Base-by-base conservation (phyloP, 31 red algal genomes). In the Asparagopsis taxiformis region DNA sequence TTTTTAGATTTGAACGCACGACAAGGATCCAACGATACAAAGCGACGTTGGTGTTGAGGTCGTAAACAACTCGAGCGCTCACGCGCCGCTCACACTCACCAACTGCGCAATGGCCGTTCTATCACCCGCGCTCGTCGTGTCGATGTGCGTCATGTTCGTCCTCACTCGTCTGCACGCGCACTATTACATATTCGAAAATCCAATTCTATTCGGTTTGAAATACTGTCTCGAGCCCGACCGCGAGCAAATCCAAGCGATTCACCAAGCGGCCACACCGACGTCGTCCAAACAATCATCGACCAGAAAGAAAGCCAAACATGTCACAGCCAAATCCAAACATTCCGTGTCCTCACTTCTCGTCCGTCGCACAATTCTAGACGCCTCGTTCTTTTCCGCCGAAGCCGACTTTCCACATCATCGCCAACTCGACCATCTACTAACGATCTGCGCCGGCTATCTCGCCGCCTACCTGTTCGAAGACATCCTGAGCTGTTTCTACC, bases 121-220 rank as follows among this genome's bases (percentile, higher is more conserved):
- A 30, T 84, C 79, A 1, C 79, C 79, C 28, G 79, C 59, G 15
- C 25, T 73, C 15, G 79, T 84, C 17, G 68, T 84, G 3, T 60
- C 79, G 20, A 72, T 84, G 68, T 65, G 55, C 26, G 68, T 73
- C 44, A 72, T 84, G 68, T 84, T 84, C 51, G n/a, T 84, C 11
- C 35, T 84, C 31, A 84, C 66, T 41, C 79, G 79, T 32, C 56
- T 84, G 13, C 68, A 73, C 44, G 33, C 46, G 2, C 66, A 84
- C 31, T 50, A 62, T 32, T 76, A 68, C 36, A 69, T 76, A n/a
- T 75, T 76, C 55, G 82, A 86, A 31, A 61, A 67, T 10, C 70
- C 63, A 16, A 43, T 86, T 15, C 63, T 86, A 15, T 76, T 86
- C 55, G 82, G 82, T 2, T 51, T 86, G 15, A 59, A 62, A 33